Evolutionary conservation across 768 basidiomycete genomes (phyloP).

Genomic region (Leccinum subgranulosum): DNA sequence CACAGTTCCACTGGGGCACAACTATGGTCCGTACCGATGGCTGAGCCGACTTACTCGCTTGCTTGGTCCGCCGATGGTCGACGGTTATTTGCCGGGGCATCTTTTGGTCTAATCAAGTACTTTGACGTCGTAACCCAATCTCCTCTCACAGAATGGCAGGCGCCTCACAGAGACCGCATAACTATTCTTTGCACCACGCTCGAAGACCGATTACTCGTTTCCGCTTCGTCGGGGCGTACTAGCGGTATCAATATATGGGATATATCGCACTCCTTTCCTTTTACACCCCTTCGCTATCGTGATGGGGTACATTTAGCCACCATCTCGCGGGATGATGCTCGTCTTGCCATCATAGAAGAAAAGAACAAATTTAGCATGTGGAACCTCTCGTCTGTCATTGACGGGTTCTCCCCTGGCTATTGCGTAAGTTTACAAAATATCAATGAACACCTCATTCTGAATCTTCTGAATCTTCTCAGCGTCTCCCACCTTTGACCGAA

Average conservation of each 20-base stretch:
- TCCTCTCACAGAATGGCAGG: not conserved
- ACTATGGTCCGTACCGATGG: not conserved
- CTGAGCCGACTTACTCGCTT: slow-evolving; percentile 4
- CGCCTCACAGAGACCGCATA: not conserved
- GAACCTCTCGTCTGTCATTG: not conserved
- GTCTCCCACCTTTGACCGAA: not conserved
- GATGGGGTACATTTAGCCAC: not conserved
- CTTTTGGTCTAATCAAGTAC: slow-evolving; percentile 5
- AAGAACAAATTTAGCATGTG: not conserved
- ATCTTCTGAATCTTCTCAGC: slow-evolving; percentile 3
- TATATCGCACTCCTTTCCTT: not conserved
- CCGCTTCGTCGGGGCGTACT: not conserved
- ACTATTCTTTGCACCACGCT: slow-evolving; percentile 5
- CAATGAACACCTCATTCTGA: too few relatives aligned
- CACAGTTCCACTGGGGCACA: slow-evolving; percentile 5
- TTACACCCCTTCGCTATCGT: not conserved
- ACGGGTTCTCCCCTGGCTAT: not conserved
- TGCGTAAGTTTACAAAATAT: not conserved
- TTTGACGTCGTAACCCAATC: slow-evolving; percentile 4
- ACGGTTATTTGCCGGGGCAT: slow-evolving; percentile 11
- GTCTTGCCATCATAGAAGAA: not conserved
- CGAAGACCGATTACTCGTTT: slow-evolving; percentile 4
- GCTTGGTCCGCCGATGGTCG: slow-evolving; percentile 16
- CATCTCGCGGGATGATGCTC: slow-evolving; percentile 3
- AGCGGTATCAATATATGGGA: slow-evolving; percentile 12